These are phyloP conservation scores for Carex arenaria DNA, from an alignment of 202 grass and related monocot genomes.

Conservation along the genomic window DNA sequence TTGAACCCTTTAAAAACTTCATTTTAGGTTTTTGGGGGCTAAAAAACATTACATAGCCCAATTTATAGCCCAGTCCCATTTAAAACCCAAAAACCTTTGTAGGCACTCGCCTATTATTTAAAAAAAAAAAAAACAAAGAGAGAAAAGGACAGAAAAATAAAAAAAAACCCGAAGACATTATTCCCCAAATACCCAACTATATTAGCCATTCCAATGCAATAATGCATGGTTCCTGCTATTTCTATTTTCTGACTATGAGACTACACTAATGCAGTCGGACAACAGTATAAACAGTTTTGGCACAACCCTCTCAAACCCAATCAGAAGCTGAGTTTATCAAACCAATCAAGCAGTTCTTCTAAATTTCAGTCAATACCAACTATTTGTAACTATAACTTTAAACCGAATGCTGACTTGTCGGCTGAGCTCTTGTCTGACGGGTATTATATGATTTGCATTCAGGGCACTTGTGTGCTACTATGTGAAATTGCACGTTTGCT, in stretches of 20 bases:
- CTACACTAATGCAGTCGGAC: neutral
- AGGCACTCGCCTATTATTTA: neutral
- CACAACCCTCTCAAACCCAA: conserved; percentile 7
- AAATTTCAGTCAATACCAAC: neutral
- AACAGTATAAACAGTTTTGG: conserved; percentile 19
- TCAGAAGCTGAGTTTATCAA: neutral
- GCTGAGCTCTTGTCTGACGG: conserved; percentile 43
- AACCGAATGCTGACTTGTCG: neutral
- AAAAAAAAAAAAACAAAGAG: neutral
- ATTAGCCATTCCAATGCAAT: neutral
- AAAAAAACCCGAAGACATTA: neutral
- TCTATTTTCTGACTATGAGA: neutral
- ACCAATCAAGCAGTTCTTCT: neutral
- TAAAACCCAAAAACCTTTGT: neutral
- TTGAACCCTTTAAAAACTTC: neutral
- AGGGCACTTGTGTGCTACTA: conserved; percentile 73
- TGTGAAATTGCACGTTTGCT: conserved; percentile 61
- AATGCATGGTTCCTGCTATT: neutral
- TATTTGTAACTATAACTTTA: conserved; percentile 23
- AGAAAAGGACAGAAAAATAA: neutral
- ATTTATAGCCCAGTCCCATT: neutral
- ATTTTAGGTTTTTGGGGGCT: neutral
- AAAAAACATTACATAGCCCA: neutral
- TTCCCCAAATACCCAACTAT: neutral
- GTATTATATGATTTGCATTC: conserved; percentile 79